These are phyloP conservation scores for Sindora glabra DNA, from an alignment of 306 rosid species.

Conservation along the genomic window DNA sequence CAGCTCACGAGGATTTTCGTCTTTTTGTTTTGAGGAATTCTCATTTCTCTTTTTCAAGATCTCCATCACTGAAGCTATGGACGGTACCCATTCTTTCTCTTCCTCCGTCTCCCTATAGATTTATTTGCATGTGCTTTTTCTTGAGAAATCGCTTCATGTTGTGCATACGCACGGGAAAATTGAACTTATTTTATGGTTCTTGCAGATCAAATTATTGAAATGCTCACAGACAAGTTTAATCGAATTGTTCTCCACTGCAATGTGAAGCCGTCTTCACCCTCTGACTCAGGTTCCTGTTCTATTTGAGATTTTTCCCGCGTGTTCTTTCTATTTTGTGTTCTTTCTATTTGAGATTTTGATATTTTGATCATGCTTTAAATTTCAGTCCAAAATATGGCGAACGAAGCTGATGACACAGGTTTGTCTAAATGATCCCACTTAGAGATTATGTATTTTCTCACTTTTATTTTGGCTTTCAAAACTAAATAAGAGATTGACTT, in stretches of 20 bases:
- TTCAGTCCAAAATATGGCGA: background rate
- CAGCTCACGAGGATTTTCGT: background rate
- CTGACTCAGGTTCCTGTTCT: slow-evolving; percentile 33
- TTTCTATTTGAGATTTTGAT: background rate
- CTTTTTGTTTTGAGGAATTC: background rate
- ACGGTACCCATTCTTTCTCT: slow-evolving; percentile 30
- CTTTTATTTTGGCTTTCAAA: background rate
- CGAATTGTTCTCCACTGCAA: slow-evolving; percentile 22
- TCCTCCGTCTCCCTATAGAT: background rate
- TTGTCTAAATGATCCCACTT: background rate
- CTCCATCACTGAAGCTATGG: slow-evolving; percentile 28
- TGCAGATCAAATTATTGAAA: slow-evolving; percentile 44
- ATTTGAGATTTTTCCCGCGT: background rate
- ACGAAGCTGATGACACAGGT: background rate
- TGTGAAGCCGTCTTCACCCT: slow-evolving; percentile 23
- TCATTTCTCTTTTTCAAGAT: background rate
- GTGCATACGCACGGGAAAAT: background rate
- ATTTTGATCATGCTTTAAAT: background rate
- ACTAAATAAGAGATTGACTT: background rate
- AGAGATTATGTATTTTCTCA: background rate
- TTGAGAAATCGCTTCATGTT: background rate
- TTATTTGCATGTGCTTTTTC: background rate
- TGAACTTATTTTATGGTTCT: slow-evolving; percentile 7
- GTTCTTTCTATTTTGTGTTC: background rate
- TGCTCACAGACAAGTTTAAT: slow-evolving; percentile 20